A percentile compares a stretch with the other conserved stretches of the same genome.
Evolutionary conservation across 768 basidiomycete genomes (phyloP).

Genomic region (Multifurca ochricompacta): DNA sequence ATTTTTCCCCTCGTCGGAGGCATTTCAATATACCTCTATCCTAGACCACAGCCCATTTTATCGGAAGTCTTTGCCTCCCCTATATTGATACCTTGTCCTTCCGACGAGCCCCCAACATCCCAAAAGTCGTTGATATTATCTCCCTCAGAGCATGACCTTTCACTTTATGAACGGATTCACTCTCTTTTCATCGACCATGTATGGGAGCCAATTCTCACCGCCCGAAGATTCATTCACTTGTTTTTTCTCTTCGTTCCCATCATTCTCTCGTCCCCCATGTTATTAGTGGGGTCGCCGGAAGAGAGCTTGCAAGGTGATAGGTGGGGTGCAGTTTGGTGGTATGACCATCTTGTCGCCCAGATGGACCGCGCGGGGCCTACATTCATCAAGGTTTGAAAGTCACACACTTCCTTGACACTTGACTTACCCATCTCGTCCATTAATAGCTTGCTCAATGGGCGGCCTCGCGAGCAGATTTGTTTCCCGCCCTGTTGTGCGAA

Average conservation of each 20-base stretch:
- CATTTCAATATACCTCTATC: constrained; percentile 40
- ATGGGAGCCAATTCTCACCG: constrained; percentile 82
- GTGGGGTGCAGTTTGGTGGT: constrained; percentile 98
- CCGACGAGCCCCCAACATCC: constrained; percentile 12
- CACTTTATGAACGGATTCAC: constrained; percentile 38
- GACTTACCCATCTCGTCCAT: neutral
- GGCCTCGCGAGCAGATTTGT: constrained; percentile 88
- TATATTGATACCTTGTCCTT: constrained; percentile 38
- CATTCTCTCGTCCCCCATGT: constrained; percentile 74
- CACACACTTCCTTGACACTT: neutral
- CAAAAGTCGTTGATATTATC: constrained; percentile 46
- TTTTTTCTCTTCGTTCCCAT: constrained; percentile 83
- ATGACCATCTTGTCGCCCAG: constrained; percentile 72
- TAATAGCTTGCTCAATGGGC: constrained; percentile 97
- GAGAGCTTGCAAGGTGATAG: constrained; percentile 58
- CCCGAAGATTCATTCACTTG: constrained; percentile 75
- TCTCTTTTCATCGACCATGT: constrained; percentile 48
- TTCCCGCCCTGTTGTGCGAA: constrained; percentile 80
- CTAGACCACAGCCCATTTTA: constrained; percentile 36
- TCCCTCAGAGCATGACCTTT: constrained; percentile 52
- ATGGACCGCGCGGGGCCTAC: constrained; percentile 97
- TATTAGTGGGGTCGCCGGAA: constrained; percentile 57
- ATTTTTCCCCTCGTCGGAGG: constrained; percentile 51
- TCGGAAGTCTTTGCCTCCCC: constrained; percentile 45
- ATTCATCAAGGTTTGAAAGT: constrained; percentile 75